A percentile compares a stretch with the other conserved stretches of the same genome.
These are phyloP conservation scores for Diutina rugosa DNA, from an alignment of 1,139 yeast genomes.

Conservation along the genomic window DNA sequence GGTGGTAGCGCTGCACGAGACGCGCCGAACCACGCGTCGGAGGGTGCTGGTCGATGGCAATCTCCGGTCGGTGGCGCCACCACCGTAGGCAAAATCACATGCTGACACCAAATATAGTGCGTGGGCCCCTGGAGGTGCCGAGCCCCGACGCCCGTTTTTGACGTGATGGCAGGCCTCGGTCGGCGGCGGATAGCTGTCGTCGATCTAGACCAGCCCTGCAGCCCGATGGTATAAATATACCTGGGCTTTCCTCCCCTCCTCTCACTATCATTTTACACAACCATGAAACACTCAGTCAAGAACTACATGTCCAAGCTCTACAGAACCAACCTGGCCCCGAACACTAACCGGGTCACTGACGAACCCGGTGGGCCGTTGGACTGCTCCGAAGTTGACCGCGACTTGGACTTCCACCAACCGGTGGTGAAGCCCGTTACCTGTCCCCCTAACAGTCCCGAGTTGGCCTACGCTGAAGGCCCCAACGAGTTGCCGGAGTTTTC, in stretches of 20 bases:
- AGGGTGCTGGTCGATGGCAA: not conserved
- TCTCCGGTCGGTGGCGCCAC: not conserved
- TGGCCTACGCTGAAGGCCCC: not conserved
- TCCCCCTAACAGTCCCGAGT: not conserved
- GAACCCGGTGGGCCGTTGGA: not conserved
- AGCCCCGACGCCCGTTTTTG: not conserved
- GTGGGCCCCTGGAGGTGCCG: not conserved
- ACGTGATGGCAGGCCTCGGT: not conserved
- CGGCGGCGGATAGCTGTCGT: not conserved
- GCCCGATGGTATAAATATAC: not conserved
- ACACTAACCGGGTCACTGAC: not conserved
- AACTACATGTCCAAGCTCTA: not conserved
- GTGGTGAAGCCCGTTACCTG: not conserved
- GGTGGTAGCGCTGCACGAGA: not conserved
- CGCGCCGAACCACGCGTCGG: not conserved
- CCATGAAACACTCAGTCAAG: not conserved
- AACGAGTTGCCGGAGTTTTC: not conserved
- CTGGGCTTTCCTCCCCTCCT: not conserved
- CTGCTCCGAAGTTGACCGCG: not conserved
- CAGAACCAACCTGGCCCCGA: not conserved
- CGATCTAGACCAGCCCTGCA: not conserved
- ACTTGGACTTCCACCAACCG: not conserved
- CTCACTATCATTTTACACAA: too few species aligned
- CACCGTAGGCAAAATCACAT: not conserved
- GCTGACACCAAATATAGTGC: not conserved